Percentiles rank a stretch among this genome's conserved stretches.
Evolutionary conservation across 176 grass and related monocot genomes (phyloP).

Genomic region (Paspalum vaginatum): DNA sequence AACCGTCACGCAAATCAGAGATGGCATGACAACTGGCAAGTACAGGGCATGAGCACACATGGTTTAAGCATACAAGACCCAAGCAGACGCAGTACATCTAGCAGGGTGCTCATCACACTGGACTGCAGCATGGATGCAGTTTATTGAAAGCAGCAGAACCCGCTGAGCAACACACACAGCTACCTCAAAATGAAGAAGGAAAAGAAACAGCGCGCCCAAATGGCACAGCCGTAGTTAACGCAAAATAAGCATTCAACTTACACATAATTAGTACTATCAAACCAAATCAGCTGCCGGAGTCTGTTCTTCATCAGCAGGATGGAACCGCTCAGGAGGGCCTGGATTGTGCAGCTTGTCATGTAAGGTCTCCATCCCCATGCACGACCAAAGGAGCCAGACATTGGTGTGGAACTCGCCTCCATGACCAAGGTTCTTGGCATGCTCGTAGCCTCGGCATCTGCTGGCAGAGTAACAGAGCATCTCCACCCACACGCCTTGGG

Average conservation of each 20-base stretch:
- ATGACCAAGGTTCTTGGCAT: background rate
- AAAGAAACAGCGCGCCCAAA: background rate
- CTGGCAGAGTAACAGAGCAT: constrained; percentile 3
- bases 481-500: constrained; percentile 12
- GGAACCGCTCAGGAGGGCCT: too few relatives aligned
- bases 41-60: too few relatives aligned
- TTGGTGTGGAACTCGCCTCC: background rate
- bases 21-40: too few relatives aligned
- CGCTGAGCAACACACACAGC: too few relatives aligned
- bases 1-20: too few relatives aligned
- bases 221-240: background rate
- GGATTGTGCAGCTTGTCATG: background rate
- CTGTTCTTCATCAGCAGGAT: too few relatives aligned
- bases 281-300: too few relatives aligned
- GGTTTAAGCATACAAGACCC: too few relatives aligned
- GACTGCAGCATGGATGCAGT: too few relatives aligned
- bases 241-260: background rate
- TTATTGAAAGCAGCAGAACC: too few relatives aligned
- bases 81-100: too few relatives aligned
- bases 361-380: constrained; percentile 1
- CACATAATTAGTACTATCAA: background rate
- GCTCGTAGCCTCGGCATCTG: background rate
- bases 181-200: background rate
- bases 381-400: background rate
- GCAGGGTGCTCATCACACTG: too few relatives aligned